Evolutionary conservation across 768 basidiomycete species (phyloP), one percentile per base, ranked within the genome.

Genomic region (Auriscalpium microsporum): DNA sequence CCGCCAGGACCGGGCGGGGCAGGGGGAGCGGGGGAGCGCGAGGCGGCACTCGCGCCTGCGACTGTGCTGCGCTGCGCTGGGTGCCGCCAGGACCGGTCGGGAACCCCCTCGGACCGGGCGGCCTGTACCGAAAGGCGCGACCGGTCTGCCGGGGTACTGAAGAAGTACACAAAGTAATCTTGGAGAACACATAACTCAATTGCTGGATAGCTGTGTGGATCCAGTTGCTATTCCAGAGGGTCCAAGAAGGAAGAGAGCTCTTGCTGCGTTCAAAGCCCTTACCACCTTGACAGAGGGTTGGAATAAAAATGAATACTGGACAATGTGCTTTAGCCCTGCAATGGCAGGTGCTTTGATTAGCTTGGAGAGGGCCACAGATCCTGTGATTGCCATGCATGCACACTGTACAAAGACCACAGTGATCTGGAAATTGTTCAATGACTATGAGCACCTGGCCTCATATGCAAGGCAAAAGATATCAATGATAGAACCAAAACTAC

Each of bases 361-460:
- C 19, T 44, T 52, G 23, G 37, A 44, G 28, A 42, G n/a, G 14
- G 52, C 8, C 37, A 28, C 13, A 9, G 52, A 52, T 23, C 33
- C 40, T 23, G 52, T 52, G 17, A 52, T 52, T 52, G 38, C 52
- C 16, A 52, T 52, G 36, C 52, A 52, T 33, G 52, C 52, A 28
- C 40, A 40, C 28, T 45, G 52, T 17, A 44, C 52, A 38, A 44
- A 38, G 17, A 33, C 52, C 17, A 44, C 34, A 10, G 52, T 44
- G 10, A 40, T 52, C 14, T 40, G 37, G 52, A 52, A 44, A 34
- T 23, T 52, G n/a, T 34, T 52, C 23, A 44, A 42, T n/a, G 52
- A 52, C 10, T 52, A 52, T 11, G 28, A 45, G 4, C 38, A 52
- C 33, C 28, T 52, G 11, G 36, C 38, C 13, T 38, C 19, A 7